These are phyloP conservation scores for Jackrogersella multiformis DNA, from an alignment of 495 filamentous ascomycete species.

Conservation along the genomic window DNA sequence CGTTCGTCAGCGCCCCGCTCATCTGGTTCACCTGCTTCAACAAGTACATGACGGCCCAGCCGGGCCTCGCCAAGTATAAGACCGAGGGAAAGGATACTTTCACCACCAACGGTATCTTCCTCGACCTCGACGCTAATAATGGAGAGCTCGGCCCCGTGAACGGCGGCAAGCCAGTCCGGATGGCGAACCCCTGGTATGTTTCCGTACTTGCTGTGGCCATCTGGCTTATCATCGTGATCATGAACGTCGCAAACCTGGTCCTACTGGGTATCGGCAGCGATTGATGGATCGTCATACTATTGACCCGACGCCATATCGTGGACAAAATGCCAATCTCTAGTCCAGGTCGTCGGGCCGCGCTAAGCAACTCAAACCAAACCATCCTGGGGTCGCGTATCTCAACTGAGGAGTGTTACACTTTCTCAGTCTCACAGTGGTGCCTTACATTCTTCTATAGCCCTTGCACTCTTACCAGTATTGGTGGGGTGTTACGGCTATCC, in stretches of 20 bases:
- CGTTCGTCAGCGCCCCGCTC: slow-evolving; percentile 82
- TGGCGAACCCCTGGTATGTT: slow-evolving; percentile 70
- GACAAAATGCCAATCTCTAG: background rate
- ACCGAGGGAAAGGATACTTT: slow-evolving; percentile 38
- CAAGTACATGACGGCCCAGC: slow-evolving; percentile 79
- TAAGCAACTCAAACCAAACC: background rate
- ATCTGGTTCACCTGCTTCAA: slow-evolving; percentile 88
- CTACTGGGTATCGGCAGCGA: slow-evolving; percentile 69
- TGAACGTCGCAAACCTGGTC: slow-evolving; percentile 79
- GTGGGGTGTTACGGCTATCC: no score
- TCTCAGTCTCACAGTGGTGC: background rate
- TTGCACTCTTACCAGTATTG: no score
- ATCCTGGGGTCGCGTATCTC: background rate
- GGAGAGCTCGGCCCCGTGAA: slow-evolving; percentile 32
- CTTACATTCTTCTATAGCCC: background rate
- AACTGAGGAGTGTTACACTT: background rate
- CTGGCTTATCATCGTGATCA: slow-evolving; percentile 73
- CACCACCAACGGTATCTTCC: slow-evolving; percentile 22
- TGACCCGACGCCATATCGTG: background rate
- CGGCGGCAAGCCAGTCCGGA: slow-evolving; percentile 51
- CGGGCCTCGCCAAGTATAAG: slow-evolving; percentile 47
- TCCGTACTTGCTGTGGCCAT: slow-evolving; percentile 65
- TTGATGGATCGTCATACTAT: slow-evolving; percentile 19
- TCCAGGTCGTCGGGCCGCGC: background rate
- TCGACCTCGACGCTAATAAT: slow-evolving; percentile 15